Conservation (phyloP, 1,139 yeast genomes). For the Magnusiomyces clavatus region DNA sequence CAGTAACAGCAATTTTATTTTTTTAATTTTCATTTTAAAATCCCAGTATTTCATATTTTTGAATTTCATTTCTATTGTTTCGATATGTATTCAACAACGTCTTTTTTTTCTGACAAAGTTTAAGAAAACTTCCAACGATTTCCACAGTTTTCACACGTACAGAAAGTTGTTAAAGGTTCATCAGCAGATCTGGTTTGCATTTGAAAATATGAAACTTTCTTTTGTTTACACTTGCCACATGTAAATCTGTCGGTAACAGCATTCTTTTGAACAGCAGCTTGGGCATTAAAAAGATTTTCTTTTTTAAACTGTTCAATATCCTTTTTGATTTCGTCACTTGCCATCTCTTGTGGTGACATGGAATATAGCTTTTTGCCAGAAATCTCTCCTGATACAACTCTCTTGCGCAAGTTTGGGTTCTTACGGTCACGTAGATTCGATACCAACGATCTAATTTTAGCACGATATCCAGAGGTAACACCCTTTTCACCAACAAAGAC, state of each 20-base stretch:
- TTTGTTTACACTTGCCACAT: conserved; percentile 95
- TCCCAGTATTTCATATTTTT: background rate
- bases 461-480: conserved; percentile 55
- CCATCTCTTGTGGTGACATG: conserved; percentile 91
- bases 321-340: conserved; percentile 77
- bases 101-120: background rate
- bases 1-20: background rate
- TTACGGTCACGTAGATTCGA: conserved; percentile 83
- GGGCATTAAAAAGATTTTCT: conserved; percentile 90
- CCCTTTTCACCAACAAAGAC: conserved; percentile 53
- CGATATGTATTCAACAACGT: background rate
- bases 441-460: conserved; percentile 73
- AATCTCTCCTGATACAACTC: conserved; percentile 60
- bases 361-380: conserved; percentile 56
- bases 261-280: conserved; percentile 94
- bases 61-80: background rate
- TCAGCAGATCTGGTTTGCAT: conserved; percentile 98
- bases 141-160: conserved; percentile 96
- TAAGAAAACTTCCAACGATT: conserved; percentile 83
- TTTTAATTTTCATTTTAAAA: too few species aligned
- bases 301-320: conserved; percentile 81
- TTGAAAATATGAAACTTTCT: conserved; percentile 93
- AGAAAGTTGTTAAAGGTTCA: conserved; percentile 95
- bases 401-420: conserved; percentile 73
- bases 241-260: conserved; percentile 95